Percentiles rank a stretch among this genome's conserved stretches.
Evolutionary conservation across 495 filamentous ascomycete genomes (phyloP).

Genomic region (Evernia prunastri): DNA sequence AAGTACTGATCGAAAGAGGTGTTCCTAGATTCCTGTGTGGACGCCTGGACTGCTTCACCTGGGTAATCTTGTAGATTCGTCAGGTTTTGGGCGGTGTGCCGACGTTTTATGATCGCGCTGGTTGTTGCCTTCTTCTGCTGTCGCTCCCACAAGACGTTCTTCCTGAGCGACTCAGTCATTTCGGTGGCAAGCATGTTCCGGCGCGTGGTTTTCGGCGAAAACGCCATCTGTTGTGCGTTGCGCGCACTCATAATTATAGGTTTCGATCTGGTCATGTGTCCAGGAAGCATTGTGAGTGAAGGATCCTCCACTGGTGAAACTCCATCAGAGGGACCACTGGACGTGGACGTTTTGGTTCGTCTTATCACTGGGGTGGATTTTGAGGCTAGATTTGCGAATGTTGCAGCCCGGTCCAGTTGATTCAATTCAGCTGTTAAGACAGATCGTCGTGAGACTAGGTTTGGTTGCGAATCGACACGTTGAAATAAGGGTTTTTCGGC

Average conservation of each 20-base stretch:
- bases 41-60: slow-evolving; percentile 31
- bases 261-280: slow-evolving; percentile 70
- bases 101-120: slow-evolving; percentile 80
- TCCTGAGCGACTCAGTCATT: slow-evolving; percentile 72
- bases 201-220: slow-evolving; percentile 86
- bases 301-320: slow-evolving; percentile 68
- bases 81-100: slow-evolving; percentile 86
- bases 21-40: slow-evolving; percentile 47
- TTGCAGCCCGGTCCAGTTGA: slow-evolving; percentile 59
- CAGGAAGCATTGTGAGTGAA: slow-evolving; percentile 64
- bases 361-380: slow-evolving; percentile 79
- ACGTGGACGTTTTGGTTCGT: slow-evolving; percentile 65
- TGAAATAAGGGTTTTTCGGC: slow-evolving; percentile 66
- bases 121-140: slow-evolving; percentile 86
- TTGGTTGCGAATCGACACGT: slow-evolving; percentile 80
- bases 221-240: slow-evolving; percentile 57
- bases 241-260: slow-evolving; percentile 79
- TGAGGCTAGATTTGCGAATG: slow-evolving; percentile 59
- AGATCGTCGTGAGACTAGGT: slow-evolving; percentile 79
- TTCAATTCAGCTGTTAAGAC: slow-evolving; percentile 87
- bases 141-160: slow-evolving; percentile 77
- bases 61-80: slow-evolving; percentile 77
- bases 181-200: slow-evolving; percentile 96
- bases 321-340: slow-evolving; percentile 65
- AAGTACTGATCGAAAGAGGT: slow-evolving; percentile 61